Evolutionary conservation across 208 protist species (phyloP).

Genomic region (Crithidia mellificae): DNA sequence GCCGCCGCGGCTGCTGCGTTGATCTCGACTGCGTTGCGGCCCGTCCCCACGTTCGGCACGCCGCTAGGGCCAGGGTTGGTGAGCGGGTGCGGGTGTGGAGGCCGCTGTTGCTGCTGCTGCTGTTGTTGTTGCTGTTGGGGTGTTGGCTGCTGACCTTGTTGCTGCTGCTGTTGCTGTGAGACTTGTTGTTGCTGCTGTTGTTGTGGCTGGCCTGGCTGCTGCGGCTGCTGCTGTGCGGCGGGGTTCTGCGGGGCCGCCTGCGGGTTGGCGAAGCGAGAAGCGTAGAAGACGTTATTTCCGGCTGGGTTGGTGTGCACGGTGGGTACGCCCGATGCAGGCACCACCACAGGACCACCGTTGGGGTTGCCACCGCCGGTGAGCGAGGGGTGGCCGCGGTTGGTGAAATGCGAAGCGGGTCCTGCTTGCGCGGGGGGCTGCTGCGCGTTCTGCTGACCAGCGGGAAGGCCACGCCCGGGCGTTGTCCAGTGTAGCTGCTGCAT

Average conservation of each 20-base stretch:
- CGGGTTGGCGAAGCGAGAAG: slow-evolving; percentile 10
- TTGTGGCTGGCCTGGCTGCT: not conserved
- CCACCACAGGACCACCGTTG: not conserved
- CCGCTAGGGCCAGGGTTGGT: not conserved
- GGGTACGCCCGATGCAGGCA: not conserved
- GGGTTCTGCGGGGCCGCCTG: slow-evolving; percentile 3
- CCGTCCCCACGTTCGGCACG: not conserved
- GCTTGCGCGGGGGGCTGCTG: slow-evolving; percentile 6
- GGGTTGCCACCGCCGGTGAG: not conserved
- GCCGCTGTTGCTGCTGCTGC: slow-evolving; percentile 23
- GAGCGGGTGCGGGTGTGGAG: slow-evolving; percentile 2
- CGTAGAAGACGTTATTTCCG: slow-evolving; percentile 8
- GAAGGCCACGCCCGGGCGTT: slow-evolving; percentile 21
- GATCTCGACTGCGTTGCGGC: slow-evolving; percentile 9
- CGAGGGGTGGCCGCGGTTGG: not conserved
- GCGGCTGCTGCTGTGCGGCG: not conserved
- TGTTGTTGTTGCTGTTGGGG: no score
- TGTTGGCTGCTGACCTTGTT: slow-evolving; percentile 7
- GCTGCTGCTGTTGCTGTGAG: slow-evolving; percentile 12
- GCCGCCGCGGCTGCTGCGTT: not conserved
- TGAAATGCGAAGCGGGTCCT: slow-evolving; percentile 2
- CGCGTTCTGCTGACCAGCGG: slow-evolving; percentile 5
- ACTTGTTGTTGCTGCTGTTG: slow-evolving; percentile 9
- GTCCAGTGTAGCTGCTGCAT: slow-evolving; percentile 43
- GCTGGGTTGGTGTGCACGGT: slow-evolving; percentile 1